Evolutionary conservation across 2,329 filamentous ascomycete species (phyloP), one percentile per base, ranked within the genome.

Genomic region (Diaporthe ilicicola): DNA sequence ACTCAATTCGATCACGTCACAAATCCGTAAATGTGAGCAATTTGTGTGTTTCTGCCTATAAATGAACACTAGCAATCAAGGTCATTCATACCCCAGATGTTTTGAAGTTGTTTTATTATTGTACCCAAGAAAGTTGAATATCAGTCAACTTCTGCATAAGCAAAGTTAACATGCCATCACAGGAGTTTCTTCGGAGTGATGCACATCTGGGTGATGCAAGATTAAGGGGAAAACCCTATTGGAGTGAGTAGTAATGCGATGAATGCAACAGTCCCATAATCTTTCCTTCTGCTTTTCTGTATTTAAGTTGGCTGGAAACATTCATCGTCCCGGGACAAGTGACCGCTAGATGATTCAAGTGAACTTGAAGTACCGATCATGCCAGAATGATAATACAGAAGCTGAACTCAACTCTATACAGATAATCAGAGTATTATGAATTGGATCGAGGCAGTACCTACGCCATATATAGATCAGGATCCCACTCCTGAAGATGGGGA

Each of bases 351-450:
- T 19, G 6, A 13, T 19, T 12, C 1, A 59, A 12, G 7, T n/a
- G n/a, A n/a, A n/a, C 22, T 24, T 7, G 13, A n/a, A n/a, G 32
- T 8, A 39, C 32, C n/a, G 2, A 3, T 48, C n/a, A 8, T 56
- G 3, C 12, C 15, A 7, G 1, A 9, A 3, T 12, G 15, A 27
- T 19, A 1, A 24, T 48, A 3, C 1, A 4, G 6, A 24, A 3
- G 10, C 42, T 62, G 10, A 62, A 4, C 9, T 24, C 6, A 9
- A 32, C 17, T 32, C 8, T 5, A 34, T 48, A 0, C n/a, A 62
- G 59, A 62, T 34, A 62, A 62, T 1, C 48, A 62, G 27, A 62
- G 27, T 1, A 62, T 62, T n/a, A 62, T 48, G 59, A 5, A 62
- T 7, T 62, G 59, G 59, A 27, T 24, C 0, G 59, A 62, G 27